Evolutionary conservation across 1,284 basidiomycete species (phyloP), one percentile per base, ranked within the genome.

Genomic region (Tilletia setariae): DNA sequence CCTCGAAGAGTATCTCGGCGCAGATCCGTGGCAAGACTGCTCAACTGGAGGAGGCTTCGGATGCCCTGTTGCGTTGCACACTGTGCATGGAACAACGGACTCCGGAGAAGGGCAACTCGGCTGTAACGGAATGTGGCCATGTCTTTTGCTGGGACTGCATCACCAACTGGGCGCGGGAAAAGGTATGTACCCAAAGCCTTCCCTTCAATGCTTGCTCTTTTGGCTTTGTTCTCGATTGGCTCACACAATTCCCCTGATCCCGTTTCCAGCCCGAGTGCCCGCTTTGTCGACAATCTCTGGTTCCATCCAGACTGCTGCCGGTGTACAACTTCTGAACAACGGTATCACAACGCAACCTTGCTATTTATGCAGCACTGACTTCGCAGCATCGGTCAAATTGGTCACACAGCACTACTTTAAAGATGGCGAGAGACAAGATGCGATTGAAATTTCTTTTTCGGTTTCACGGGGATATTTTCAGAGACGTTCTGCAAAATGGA

Each of bases 91-190:
- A 83, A 11, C 66, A 67, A 46, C 67, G 77, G 1, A 47, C 68
- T 1, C 77, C 79, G 61, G 53, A 80, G 70, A 65, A 69, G 67
- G 74, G 79, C 70, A 70, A 74, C 89, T 88, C 89, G 66, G 91
- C 90, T 74, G 89, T 91, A 30, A 96, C 94, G 0, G 93, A 95
- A 80, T 96, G 94, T 76, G 94, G 94, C 0, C 94, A 96, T 84
- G 83, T 95, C 59, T 96, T 95, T 83, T 94, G 93, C 80, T 97
- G 94, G 94, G 88, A 86, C 71, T 97, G 94, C 81, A 91, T 96
- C 64, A 87, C 90, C 61, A 88, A 90, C 63, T 91, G 94, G 94
- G 88, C 89, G 9, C 85, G 90, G 78, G 93, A 96, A 83, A 96
- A 94, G 88, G 84, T 83, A 51, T 53, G 82, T 44, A n/a, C 7